Evolutionary conservation across 768 basidiomycete species (phyloP), one percentile per base, ranked within the genome.

Genomic region (Gymnopilus junonius): DNA sequence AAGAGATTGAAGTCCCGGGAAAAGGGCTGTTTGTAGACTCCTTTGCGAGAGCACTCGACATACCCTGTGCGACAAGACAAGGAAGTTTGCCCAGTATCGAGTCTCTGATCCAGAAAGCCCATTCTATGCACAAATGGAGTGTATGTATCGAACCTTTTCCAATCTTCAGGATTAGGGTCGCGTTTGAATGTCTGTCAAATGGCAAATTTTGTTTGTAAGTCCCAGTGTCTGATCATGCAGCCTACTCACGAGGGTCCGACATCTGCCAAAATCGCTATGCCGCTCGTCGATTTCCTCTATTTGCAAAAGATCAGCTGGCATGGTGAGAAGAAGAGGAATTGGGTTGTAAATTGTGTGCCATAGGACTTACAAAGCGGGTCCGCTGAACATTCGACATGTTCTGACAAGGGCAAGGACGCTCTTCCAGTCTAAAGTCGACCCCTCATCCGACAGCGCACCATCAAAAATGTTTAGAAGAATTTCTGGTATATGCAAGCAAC

Each of bases 241-340:
- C 40, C 12, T 17, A 46, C 56, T 58, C 23, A 58, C 56, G 5
- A 58, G 56, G 8, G 56, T 58, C 11, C 56, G 56, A 3, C 29
- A 29, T 8, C 45, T 8, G 6, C 25, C 32, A 59, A 29, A 15
- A 27, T 37, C 29, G 21, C 8, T 1, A 14, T 20, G 14, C 8
- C 10, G 10, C 35, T 39, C 39, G 6, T 6, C 15, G 12, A 40
- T 29, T 14, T 21, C 6, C 39, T 58, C 65, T 53, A 62, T 23
- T n/a, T 59, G 34, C n/a, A 54, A 43, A n/a, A 65, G 51, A 35
- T 65, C 65, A 15, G 43, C 35, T 31, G 65, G 65, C 65, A 65
- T 65, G 20, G 65, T 62, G 15, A 62, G 43, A 43, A 65, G 40
- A 10, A 65, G 51, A 12, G 65, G 65, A 4, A 35, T 58, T 5